phyloP scores from a whole-genome alignment of 2,329 filamentous ascomycete genomes.

The Ophiocordyceps camponoti-saundersi region DNA sequence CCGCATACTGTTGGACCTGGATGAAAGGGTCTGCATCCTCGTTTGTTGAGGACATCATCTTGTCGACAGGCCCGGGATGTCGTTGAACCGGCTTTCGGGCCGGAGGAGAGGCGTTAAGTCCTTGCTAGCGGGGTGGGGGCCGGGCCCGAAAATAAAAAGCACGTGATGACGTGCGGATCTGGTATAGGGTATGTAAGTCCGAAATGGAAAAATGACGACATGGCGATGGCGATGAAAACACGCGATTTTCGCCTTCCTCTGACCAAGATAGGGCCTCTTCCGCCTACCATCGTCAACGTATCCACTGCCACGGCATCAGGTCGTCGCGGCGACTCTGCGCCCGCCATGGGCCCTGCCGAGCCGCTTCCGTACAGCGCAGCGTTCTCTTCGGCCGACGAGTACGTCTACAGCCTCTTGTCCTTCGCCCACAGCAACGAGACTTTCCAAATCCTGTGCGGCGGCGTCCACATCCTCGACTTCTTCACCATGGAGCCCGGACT shows the following conservation, averaged over 20 bases:
- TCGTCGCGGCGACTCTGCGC: not conserved
- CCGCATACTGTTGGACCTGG: conserved; percentile 49
- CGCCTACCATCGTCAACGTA: too few species aligned
- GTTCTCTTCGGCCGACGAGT: conserved; percentile 57
- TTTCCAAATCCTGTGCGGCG: conserved; percentile 81
- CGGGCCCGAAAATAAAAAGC: too few species aligned
- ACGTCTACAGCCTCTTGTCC: conserved; percentile 58
- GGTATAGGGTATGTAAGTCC: not conserved
- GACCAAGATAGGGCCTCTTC: not conserved
- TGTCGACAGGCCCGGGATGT: conserved; percentile 8
- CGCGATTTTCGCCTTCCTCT: not conserved
- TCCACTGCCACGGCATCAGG: too few species aligned
- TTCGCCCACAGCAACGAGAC: conserved; percentile 60
- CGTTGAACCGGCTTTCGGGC: not conserved
- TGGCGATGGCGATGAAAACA: too few species aligned
- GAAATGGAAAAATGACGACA: not conserved
- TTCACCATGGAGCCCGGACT: conserved; percentile 73
- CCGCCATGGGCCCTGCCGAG: conserved; percentile 28
- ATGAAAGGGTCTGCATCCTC: conserved; percentile 56
- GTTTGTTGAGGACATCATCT: conserved; percentile 51
- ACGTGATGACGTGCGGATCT: not conserved
- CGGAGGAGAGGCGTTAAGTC: not conserved
- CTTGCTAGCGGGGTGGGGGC: not conserved
- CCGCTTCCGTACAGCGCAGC: conserved; percentile 52
- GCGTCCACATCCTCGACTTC: conserved; percentile 95